Conservation (phyloP, 176 grass and related monocot species). For the Poa annua region DNA sequence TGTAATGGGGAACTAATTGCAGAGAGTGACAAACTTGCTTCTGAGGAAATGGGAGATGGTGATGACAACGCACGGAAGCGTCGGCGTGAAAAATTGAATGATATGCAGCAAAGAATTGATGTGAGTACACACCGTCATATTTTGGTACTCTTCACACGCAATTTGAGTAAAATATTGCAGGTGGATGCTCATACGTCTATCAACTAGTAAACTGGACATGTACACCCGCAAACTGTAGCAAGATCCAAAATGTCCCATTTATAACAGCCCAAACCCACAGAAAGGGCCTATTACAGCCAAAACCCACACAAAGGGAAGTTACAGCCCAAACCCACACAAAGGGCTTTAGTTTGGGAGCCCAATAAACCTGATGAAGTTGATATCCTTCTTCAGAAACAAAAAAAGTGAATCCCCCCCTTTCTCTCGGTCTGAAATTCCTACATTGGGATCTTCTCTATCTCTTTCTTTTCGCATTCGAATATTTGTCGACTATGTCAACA, state of each 20-base stretch:
- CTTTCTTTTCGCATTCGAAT: background rate
- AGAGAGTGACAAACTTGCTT: slow-evolving; percentile 97
- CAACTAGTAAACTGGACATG: background rate
- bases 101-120: slow-evolving; percentile 90
- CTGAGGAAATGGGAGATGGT: slow-evolving; percentile 98
- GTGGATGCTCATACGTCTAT: background rate
- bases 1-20: slow-evolving; percentile 93
- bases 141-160: background rate
- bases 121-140: slow-evolving; percentile 45
- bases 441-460: background rate
- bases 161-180: background rate
- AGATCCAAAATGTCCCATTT: background rate
- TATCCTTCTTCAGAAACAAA: background rate
- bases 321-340: background rate
- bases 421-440: background rate
- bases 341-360: slow-evolving; percentile 6
- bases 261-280: background rate
- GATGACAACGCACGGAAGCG: slow-evolving; percentile 86
- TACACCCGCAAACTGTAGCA: background rate
- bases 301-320: background rate
- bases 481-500: background rate
- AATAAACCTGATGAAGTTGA: background rate
- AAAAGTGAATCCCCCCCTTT: background rate
- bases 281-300: slow-evolving; percentile 5
- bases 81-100: slow-evolving; percentile 85